phyloP scores from a whole-genome alignment of 345 rosid species.

The Linum tenue region DNA sequence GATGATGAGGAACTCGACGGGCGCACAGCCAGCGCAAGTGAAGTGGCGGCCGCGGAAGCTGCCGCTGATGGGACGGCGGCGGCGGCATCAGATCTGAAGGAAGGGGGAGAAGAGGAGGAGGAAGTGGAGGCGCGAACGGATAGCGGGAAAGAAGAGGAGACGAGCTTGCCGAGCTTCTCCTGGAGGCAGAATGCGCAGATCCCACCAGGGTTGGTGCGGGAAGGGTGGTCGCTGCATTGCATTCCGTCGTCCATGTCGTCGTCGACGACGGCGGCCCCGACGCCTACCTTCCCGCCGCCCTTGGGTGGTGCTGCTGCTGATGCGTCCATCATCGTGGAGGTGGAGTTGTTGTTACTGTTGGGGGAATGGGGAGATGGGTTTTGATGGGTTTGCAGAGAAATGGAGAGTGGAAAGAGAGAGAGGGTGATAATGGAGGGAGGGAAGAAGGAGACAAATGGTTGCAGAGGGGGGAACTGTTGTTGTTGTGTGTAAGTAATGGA shows the following conservation, averaged over 20 bases:
- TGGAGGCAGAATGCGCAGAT: conserved; percentile 98
- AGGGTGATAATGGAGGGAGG: too few species aligned
- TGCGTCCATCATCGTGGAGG: too few species aligned
- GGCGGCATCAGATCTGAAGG: conserved; percentile 70
- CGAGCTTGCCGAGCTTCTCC: conserved; percentile 92
- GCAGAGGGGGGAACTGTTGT: neutral
- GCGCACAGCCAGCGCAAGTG: neutral
- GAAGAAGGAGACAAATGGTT: too few species aligned
- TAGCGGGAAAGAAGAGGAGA: conserved; percentile 75
- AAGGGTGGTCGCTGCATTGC: conserved; percentile 76
- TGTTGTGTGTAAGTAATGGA: neutral
- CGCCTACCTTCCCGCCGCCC: conserved; percentile 8
- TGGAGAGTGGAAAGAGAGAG: too few species aligned
- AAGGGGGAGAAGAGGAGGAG: conserved; percentile 38
- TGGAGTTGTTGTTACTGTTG: too few species aligned
- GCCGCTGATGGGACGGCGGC: conserved; percentile 9
- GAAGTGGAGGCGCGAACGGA: conserved; percentile 44
- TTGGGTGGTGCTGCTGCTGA: neutral
- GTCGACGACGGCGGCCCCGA: conserved; percentile 32
- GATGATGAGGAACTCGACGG: conserved; percentile 11
- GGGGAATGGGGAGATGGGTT: too few species aligned
- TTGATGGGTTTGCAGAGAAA: too few species aligned
- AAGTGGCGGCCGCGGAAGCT: conserved; percentile 16
- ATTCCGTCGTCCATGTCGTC: conserved; percentile 78
- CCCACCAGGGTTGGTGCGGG: conserved; percentile 79